Percentiles rank a stretch among this genome's conserved stretches.
These are phyloP conservation scores for Blastobotrys capitulatus DNA, from an alignment of 1,139 yeast species.

Conservation along the genomic window DNA sequence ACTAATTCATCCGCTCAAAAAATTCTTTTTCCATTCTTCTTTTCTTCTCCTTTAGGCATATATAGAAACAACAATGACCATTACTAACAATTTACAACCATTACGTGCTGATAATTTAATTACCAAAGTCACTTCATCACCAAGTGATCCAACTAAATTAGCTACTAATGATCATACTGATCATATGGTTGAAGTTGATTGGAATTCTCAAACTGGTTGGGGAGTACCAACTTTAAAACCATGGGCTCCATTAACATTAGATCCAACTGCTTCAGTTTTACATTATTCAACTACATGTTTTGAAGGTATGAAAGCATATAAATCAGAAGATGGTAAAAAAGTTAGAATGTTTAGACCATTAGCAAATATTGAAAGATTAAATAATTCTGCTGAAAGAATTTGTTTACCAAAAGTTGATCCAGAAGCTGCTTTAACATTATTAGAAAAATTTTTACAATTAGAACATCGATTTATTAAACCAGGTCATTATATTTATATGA, in stretches of 20 bases:
- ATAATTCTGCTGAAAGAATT: constrained; percentile 38
- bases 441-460: constrained; percentile 35
- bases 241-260: constrained; percentile 34
- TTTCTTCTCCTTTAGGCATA: too few species aligned
- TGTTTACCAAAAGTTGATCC: constrained; percentile 39
- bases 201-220: constrained; percentile 39
- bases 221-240: constrained; percentile 38
- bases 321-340: constrained; percentile 30
- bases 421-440: constrained; percentile 37
- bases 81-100: constrained; percentile 1
- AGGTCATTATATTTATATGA: constrained; percentile 29
- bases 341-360: constrained; percentile 40
- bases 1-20: too few species aligned
- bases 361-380: constrained; percentile 40
- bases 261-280: constrained; percentile 30
- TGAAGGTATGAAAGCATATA: constrained; percentile 34
- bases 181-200: constrained; percentile 41
- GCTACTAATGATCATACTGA: constrained; percentile 31
- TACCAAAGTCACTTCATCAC: constrained; percentile 12
- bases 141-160: constrained; percentile 6
- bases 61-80: too few species aligned
- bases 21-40: too few species aligned
- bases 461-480: constrained; percentile 34
- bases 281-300: constrained; percentile 35
- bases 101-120: constrained; percentile 7